Conservation (phyloP, 2,329 filamentous ascomycete genomes). For the Cladosporium sp. region DNA sequence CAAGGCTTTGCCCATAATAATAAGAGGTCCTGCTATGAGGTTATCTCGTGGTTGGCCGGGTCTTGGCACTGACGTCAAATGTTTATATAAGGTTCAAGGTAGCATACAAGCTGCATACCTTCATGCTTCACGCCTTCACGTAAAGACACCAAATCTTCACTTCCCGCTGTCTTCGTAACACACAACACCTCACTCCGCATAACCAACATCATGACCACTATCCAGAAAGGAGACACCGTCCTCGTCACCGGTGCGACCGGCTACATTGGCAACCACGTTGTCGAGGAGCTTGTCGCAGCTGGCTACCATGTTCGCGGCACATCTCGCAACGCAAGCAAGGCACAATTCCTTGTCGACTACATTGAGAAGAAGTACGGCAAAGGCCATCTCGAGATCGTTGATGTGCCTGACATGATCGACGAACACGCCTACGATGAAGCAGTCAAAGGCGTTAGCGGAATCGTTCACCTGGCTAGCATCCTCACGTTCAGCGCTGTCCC, state of each 20-base stretch:
- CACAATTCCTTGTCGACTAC: slow-evolving; percentile 23
- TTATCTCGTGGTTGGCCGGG: too few relatives aligned
- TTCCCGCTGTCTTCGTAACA: background rate
- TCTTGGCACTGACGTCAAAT: slow-evolving; percentile 6
- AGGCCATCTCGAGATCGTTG: slow-evolving; percentile 35
- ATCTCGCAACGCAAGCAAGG: slow-evolving; percentile 23
- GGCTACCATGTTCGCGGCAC: slow-evolving; percentile 29
- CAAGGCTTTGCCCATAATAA: too few relatives aligned
- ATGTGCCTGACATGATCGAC: slow-evolving; percentile 37
- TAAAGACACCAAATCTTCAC: background rate
- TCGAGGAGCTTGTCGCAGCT: slow-evolving; percentile 23
- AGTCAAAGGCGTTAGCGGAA: slow-evolving; percentile 38
- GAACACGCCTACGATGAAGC: slow-evolving; percentile 37
- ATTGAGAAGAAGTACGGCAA: slow-evolving; percentile 26
- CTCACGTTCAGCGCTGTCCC: slow-evolving; percentile 38
- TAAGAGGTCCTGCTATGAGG: too few relatives aligned
- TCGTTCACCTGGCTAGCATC: slow-evolving; percentile 46
- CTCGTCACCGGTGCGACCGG: slow-evolving; percentile 28
- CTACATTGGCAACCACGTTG: slow-evolving; percentile 25
- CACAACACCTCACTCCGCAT: background rate
- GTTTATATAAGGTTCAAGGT: background rate
- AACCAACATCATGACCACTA: slow-evolving; percentile 12
- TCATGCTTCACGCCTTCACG: background rate
- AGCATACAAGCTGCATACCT: background rate
- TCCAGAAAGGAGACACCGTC: slow-evolving; percentile 22